phyloP scores from a whole-genome alignment of 495 filamentous ascomycete species.

The Pyronema omphalodes region DNA sequence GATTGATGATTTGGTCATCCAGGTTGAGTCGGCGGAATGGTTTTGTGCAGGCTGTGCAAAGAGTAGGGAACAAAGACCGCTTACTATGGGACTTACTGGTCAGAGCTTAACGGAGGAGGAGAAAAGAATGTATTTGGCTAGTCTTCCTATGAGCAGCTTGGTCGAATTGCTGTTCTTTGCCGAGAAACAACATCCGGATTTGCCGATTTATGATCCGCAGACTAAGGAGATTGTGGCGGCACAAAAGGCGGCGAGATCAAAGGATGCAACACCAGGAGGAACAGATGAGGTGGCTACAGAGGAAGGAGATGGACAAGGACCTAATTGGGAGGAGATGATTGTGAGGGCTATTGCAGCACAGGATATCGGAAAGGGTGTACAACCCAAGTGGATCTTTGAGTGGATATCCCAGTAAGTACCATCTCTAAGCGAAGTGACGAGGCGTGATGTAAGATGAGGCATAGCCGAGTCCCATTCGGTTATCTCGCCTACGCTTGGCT shows the following conservation, averaged over 20 bases:
- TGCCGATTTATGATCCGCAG: constrained; percentile 21
- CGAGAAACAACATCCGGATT: constrained; percentile 16
- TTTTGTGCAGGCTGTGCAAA: constrained; percentile 48
- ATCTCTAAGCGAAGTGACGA: no score
- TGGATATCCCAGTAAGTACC: constrained; percentile 21
- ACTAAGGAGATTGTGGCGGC: constrained; percentile 18
- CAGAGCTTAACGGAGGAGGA: constrained; percentile 18
- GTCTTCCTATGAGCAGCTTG: constrained; percentile 13
- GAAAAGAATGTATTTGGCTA: constrained; percentile 20
- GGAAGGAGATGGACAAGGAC: constrained; percentile 7
- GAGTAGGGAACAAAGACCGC: constrained; percentile 31
- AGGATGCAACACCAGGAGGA: constrained; percentile 1
- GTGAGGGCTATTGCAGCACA: constrained; percentile 18
- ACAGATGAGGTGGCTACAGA: constrained; percentile 7
- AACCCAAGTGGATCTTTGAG: constrained; percentile 23
- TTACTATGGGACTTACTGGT: constrained; percentile 22
- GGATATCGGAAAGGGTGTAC: constrained; percentile 14
- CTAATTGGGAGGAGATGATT: constrained; percentile 24
- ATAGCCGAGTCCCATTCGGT: no score
- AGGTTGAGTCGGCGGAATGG: constrained; percentile 50
- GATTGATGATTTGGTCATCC: constrained; percentile 51
- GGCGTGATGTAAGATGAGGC: no score
- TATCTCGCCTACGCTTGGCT: no score
- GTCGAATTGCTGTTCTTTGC: constrained; percentile 20
- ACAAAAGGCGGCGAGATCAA: constrained; percentile 10